Evolutionary conservation across 2,329 filamentous ascomycete species (phyloP), one percentile per base, ranked within the genome.

Genomic region (Monilinia aucupariae): DNA sequence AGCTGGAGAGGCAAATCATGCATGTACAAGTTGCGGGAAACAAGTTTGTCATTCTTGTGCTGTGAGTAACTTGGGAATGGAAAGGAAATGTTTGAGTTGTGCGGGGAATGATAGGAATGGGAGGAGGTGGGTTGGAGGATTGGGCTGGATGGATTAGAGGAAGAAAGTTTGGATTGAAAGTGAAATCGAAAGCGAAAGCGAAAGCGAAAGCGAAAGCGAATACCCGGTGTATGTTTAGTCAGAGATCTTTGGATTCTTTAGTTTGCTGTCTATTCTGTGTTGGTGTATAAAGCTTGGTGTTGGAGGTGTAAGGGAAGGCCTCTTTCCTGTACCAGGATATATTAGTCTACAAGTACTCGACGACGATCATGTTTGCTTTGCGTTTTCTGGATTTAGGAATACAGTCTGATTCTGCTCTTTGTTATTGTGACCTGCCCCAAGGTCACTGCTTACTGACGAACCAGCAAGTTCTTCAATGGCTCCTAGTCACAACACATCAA

Each of bases 21-120:
- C 74, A 1, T 86, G 83, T 60, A 76, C 75, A 10, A 77, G 74
- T 0, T 87, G 83, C 63, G 76, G 79, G 6, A 85, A 82, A 70
- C 75, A 78, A 13, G 82, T 86, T 17, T 86, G 84, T 73, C 82
- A 80, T 62, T 79, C 81, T 61, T 87, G 84, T 70, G 84, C 83
- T 0, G 78, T 86, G 48, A 84, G 81, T 65, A 83, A 83, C 65
- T 74, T 86, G 0, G 82, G 82, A 3, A 79, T 81, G 65, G 76
- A 82, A 68, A 76, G 81, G 64, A 75, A 78, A 48, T 86, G 84
- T 67, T 67, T 86, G 50, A 74, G 71, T 5, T 86, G 84, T 68
- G 81, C 81, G 25, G 65, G 65, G 17, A 63, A n/a, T 45, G 61
- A 43, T 17, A 66, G 62, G 25, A 22, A 58, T 39, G 48, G 32